Evolutionary conservation across 495 filamentous ascomycete genomes (phyloP).

Genomic region (Hypoxylon trugodes): DNA sequence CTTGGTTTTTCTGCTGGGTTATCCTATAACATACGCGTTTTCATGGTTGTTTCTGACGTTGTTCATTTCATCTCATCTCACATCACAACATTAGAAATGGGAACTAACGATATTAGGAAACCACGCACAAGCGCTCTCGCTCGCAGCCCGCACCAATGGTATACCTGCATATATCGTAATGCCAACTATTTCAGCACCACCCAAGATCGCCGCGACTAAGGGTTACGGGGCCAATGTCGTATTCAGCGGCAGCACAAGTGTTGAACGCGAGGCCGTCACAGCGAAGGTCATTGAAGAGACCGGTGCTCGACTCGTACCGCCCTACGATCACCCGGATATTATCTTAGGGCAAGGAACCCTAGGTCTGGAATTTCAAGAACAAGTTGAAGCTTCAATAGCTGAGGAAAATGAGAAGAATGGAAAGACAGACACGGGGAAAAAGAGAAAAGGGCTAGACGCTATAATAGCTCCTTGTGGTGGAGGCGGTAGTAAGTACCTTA

Average conservation of each 20-base stretch:
- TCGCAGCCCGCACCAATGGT: conserved; percentile 73
- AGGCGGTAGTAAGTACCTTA: conserved; percentile 63
- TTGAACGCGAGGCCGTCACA: conserved; percentile 83
- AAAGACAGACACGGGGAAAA: conserved; percentile 8
- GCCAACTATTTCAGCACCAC: conserved; percentile 81
- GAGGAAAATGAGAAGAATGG: conserved; percentile 10
- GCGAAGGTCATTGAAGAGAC: conserved; percentile 70
- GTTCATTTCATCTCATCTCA: too few relatives aligned
- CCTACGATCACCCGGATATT: conserved; percentile 91
- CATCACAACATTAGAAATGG: too few relatives aligned
- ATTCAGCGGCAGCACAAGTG: conserved; percentile 81
- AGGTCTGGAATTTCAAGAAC: conserved; percentile 80
- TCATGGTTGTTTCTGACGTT: too few relatives aligned
- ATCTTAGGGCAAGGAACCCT: conserved; percentile 92
- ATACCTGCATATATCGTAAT: conserved; percentile 85
- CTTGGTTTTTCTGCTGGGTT: too few relatives aligned
- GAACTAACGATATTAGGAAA: conserved; percentile 67
- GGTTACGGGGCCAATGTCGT: conserved; percentile 79
- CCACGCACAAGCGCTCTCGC: conserved; percentile 92
- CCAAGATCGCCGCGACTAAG: conserved; percentile 84
- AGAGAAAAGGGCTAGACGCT: conserved; percentile 65
- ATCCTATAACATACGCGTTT: too few relatives aligned
- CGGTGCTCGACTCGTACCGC: conserved; percentile 80
- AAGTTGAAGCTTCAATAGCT: conserved; percentile 58
- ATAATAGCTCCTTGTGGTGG: conserved; percentile 89